Evolutionary conservation across 2,329 filamentous ascomycete species (phyloP).

Genomic region (Cytospora piceicola): DNA sequence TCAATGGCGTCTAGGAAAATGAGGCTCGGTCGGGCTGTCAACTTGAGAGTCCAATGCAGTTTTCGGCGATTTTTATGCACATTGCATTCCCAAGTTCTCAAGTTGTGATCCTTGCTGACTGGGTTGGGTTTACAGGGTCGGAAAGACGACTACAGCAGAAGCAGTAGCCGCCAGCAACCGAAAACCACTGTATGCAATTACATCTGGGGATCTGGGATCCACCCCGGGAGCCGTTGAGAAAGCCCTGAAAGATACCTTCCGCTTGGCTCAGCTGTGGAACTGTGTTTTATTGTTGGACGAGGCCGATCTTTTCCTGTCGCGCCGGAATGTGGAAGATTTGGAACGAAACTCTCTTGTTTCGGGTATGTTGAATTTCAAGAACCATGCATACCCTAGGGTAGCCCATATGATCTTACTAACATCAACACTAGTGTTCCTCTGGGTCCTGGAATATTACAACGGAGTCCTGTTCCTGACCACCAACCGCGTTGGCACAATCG

Average conservation of each 20-base stretch:
- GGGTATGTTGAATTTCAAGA: neutral
- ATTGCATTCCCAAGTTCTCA: too few relatives aligned
- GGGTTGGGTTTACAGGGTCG: neutral
- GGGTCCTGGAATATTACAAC: slow-evolving; percentile 39
- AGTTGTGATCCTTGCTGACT: neutral
- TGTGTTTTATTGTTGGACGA: slow-evolving; percentile 47
- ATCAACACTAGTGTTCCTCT: slow-evolving; percentile 42
- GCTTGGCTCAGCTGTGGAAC: slow-evolving; percentile 42
- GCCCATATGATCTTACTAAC: neutral
- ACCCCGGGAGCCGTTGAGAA: slow-evolving; percentile 26
- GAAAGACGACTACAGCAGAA: slow-evolving; percentile 38
- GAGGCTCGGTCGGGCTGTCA: too few relatives aligned
- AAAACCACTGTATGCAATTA: slow-evolving; percentile 31
- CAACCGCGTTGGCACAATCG: slow-evolving; percentile 50
- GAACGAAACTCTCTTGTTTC: slow-evolving; percentile 40
- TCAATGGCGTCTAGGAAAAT: too few relatives aligned
- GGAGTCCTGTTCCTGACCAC: slow-evolving; percentile 51
- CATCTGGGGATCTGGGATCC: slow-evolving; percentile 38
- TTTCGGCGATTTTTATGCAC: too few relatives aligned
- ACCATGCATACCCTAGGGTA: accelerated
- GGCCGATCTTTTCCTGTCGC: slow-evolving; percentile 47
- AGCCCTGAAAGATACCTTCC: slow-evolving; percentile 32
- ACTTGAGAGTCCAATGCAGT: too few relatives aligned
- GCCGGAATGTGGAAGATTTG: slow-evolving; percentile 32
- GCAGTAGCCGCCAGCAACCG: slow-evolving; percentile 17